Base-by-base conservation (phyloP, 192 early-diverging fungal genomes). In the Rhizoclosmatium globosum region DNA sequence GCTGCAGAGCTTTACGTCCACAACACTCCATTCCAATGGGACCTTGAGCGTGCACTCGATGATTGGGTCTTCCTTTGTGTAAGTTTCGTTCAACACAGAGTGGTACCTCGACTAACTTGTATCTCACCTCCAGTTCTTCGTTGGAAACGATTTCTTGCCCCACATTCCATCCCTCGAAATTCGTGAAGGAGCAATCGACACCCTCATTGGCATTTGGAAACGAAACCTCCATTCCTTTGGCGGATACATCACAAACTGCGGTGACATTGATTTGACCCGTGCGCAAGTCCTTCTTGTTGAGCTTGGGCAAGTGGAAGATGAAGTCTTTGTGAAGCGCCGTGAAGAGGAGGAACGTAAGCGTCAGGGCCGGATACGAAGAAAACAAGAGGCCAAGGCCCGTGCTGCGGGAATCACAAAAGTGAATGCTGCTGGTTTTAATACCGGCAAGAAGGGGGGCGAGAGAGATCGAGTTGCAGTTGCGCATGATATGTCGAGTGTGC, bases 91-190 rank as follows among this genome's bases (percentile, higher is more conserved):
- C 45, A 13, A 23, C n/a, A 11, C 41, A 1, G 15, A 1, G 4
- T 1, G 41, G 7, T 44, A 11, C 45, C 47, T 42, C 43, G 6
- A 21, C 38, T 41, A 13, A 50, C 38, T 53, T 21, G 21, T 59
- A 4, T 7, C 6, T 31, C 53, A 21, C 41, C 13, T 21, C 31
- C 70, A 72, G 70, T 92, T 98, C 84, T 96, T 99, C 84, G 92
- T 99, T 41, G 98, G 98, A 65, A 99, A 99, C 83, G 98, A 99
- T 85, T 99, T 98, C 83, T 80, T 99, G 74, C 98, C 98, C 57
- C 95, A 95, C 82, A 81, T 99, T 48, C 96, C 96, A 47, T 94
- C 93, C 71, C 87, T 99, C 46, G 95, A 98, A 70, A 99, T 99
- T 78, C 92, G 92, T 41, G 94, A 97, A 83, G 96, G 96, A 64